These are phyloP conservation scores for Elaeagnus macrophylla DNA, from an alignment of 306 rosid genomes.

Conservation along the genomic window DNA sequence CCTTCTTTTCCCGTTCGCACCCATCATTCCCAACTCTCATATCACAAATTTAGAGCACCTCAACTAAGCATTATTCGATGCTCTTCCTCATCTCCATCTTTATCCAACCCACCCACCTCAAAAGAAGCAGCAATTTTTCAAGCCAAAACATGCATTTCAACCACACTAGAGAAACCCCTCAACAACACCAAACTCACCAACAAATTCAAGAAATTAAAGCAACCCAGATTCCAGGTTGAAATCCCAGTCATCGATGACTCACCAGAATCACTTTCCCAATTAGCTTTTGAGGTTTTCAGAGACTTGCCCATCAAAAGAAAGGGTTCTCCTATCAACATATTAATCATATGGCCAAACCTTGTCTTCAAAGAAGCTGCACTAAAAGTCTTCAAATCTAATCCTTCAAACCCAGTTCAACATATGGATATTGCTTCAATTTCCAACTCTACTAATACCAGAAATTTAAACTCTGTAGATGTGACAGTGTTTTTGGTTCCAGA, in stretches of 20 bases:
- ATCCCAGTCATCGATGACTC: conserved; percentile 71
- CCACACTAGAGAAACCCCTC: conserved; percentile 67
- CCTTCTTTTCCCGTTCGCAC: conserved; percentile 23
- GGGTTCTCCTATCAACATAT: conserved; percentile 39
- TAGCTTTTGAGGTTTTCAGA: conserved; percentile 52
- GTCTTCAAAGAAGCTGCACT: conserved; percentile 38
- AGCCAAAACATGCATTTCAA: conserved; percentile 70
- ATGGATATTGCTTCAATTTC: conserved; percentile 38
- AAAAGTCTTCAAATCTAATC: conserved; percentile 31
- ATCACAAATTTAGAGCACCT: conserved; percentile 22
- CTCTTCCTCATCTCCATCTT: conserved; percentile 39
- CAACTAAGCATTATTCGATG: conserved; percentile 2
- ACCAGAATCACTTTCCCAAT: conserved; percentile 41
- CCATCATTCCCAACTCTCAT: conserved; percentile 15
- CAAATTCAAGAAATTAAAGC: conserved; percentile 54
- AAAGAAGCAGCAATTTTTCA: conserved; percentile 69
- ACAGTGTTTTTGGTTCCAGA: conserved; percentile 56
- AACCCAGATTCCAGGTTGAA: conserved; percentile 68
- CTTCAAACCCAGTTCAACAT: conserved; percentile 42
- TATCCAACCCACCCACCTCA: conserved; percentile 77
- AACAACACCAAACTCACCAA: conserved; percentile 59
- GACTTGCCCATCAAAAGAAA: conserved; percentile 55
- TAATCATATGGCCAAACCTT: conserved; percentile 50
- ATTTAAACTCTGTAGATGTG: conserved; percentile 48
- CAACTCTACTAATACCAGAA: conserved; percentile 25